These are phyloP conservation scores for Geoglossum cookeanum DNA, from an alignment of 2,329 filamentous ascomycete genomes.

Conservation along the genomic window DNA sequence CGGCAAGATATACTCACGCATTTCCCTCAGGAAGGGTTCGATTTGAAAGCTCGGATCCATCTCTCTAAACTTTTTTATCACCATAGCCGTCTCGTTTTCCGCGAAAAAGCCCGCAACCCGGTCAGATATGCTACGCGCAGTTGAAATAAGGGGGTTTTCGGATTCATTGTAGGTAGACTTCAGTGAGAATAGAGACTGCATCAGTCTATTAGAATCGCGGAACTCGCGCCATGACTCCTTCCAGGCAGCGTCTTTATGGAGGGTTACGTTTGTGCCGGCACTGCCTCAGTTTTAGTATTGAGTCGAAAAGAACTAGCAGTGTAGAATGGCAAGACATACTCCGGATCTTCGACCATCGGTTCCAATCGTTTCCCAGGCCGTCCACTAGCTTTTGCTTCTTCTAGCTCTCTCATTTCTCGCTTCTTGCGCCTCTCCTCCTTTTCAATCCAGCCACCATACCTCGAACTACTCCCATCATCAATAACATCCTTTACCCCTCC, in stretches of 20 bases:
- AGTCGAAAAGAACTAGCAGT: background rate
- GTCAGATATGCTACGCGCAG: conserved; percentile 85
- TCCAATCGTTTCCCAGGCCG: conserved; percentile 29
- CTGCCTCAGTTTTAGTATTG: conserved; percentile 25
- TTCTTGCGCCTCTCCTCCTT: conserved; percentile 79
- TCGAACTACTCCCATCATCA: conserved; percentile 86
- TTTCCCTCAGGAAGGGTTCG: conserved; percentile 83
- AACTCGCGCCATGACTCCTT: conserved; percentile 98
- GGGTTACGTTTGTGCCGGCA: conserved; percentile 78
- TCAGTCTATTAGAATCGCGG: conserved; percentile 70
- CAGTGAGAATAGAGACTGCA: conserved; percentile 74
- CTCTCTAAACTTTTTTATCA: conserved; percentile 92
- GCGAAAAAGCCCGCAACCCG: conserved; percentile 89
- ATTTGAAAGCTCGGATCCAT: conserved; percentile 93
- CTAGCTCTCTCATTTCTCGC: conserved; percentile 51
- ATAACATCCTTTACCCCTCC: conserved; percentile 78
- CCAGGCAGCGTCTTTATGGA: conserved; percentile 95
- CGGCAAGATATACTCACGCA: conserved; percentile 93
- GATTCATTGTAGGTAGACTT: conserved; percentile 86
- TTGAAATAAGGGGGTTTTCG: conserved; percentile 86
- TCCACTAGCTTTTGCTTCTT: conserved; percentile 34
- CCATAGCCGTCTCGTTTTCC: conserved; percentile 92
- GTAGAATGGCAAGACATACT: conserved; percentile 39
- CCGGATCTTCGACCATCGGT: conserved; percentile 60
- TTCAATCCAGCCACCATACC: conserved; percentile 92